Conservation (phyloP, 305 asterid genomes). For the Coffea humblotiana region DNA sequence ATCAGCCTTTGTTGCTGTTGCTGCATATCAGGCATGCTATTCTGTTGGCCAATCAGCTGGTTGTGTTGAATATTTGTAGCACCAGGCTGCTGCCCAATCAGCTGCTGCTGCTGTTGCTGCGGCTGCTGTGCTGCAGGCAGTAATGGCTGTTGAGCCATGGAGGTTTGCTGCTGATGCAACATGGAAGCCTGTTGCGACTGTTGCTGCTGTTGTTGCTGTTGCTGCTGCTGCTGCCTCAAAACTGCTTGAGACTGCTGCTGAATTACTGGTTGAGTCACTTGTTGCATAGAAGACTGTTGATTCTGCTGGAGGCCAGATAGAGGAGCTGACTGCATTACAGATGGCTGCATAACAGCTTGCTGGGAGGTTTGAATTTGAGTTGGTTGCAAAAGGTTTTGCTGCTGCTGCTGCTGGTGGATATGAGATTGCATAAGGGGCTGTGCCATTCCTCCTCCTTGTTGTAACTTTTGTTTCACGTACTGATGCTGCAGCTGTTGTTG, state of each 20-base stretch:
- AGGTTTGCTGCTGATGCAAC: constrained; percentile 66
- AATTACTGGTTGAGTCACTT: constrained; percentile 69
- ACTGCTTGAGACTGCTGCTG: constrained; percentile 80
- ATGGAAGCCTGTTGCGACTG: constrained; percentile 61
- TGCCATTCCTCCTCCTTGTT: constrained; percentile 57
- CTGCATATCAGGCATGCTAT: constrained; percentile 61
- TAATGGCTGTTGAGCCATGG: constrained; percentile 61
- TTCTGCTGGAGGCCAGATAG: constrained; percentile 63
- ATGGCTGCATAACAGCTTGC: constrained; percentile 71
- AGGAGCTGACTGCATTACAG: constrained; percentile 46
- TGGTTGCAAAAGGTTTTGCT: constrained; percentile 44
- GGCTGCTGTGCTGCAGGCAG: constrained; percentile 3
- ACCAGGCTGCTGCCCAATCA: constrained; percentile 56
- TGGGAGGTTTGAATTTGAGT: constrained; percentile 83
- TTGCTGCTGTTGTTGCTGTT: constrained; percentile 49
- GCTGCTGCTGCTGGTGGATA: constrained; percentile 47
- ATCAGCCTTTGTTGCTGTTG: constrained; percentile 67
- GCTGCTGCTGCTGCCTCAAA: constrained; percentile 58
- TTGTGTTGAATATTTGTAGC: constrained; percentile 66
- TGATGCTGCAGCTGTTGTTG: constrained; percentile 77
- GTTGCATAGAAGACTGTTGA: constrained; percentile 69
- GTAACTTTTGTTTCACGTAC: constrained; percentile 66
- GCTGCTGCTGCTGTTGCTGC: constrained; percentile 46
- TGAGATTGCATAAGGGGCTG: constrained; percentile 62
- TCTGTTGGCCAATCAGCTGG: constrained; percentile 73